Conservation (phyloP, 2,329 filamentous ascomycete genomes). For the Davidsoniella virescens region DNA sequence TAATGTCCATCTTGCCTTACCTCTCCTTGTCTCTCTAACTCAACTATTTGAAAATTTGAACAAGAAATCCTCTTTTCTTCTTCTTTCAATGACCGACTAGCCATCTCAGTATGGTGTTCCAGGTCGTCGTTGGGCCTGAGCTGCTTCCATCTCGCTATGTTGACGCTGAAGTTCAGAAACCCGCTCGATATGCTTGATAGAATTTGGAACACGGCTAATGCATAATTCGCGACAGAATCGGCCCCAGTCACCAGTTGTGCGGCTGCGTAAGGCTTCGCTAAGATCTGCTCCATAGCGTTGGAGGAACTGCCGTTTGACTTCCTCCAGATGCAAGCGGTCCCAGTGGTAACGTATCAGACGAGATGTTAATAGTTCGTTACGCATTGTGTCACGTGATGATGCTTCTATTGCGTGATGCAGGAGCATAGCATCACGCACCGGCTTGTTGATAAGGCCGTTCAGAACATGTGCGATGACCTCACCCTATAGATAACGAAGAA, state of each 20-base stretch:
- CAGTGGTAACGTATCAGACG: constrained; percentile 82
- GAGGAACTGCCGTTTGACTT: constrained; percentile 64
- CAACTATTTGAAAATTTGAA: too few relatives aligned
- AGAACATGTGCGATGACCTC: constrained; percentile 90
- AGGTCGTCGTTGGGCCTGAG: too few relatives aligned
- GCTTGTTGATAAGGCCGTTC: constrained; percentile 90
- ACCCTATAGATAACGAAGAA: constrained; percentile 39
- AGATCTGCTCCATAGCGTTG: constrained; percentile 61
- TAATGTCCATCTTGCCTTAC: too few relatives aligned
- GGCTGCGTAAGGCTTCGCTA: constrained; percentile 62
- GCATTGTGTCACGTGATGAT: constrained; percentile 51
- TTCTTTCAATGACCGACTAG: background rate
- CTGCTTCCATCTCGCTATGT: constrained; percentile 7
- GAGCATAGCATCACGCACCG: constrained; percentile 80
- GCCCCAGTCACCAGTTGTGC: constrained; percentile 61
- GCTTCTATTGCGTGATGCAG: constrained; percentile 77
- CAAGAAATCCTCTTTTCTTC: background rate
- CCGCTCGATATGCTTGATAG: constrained; percentile 36
- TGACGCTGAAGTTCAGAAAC: constrained; percentile 16
- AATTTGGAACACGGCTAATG: constrained; percentile 42
- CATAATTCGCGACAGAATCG: constrained; percentile 59
- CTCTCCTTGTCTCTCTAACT: too few relatives aligned
- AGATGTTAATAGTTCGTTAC: constrained; percentile 75
- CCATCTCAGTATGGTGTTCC: too few relatives aligned
- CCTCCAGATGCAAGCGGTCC: constrained; percentile 68